A percentile compares a stretch with the other conserved stretches of the same genome.
These are phyloP conservation scores for Penicillium sclerotigenum DNA, from an alignment of 2,329 filamentous ascomycete genomes.

Conservation along the genomic window DNA sequence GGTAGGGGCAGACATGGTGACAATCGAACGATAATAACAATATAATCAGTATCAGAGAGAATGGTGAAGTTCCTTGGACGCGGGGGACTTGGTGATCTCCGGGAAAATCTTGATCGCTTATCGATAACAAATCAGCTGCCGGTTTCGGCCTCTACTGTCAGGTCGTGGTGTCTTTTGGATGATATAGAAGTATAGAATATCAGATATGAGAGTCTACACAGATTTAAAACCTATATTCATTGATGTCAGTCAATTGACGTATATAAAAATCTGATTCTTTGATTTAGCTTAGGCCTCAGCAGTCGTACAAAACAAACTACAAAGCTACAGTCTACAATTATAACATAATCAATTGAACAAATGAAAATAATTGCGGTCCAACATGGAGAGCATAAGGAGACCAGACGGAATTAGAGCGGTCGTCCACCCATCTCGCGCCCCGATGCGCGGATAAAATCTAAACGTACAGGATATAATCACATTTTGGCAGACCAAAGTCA, in stretches of 20 bases:
- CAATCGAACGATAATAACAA: not conserved
- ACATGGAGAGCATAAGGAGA: constrained; percentile 26
- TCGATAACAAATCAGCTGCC: constrained; percentile 36
- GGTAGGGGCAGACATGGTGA: constrained; percentile 33
- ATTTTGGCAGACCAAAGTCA: constrained; percentile 27
- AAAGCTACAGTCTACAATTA: constrained; percentile 1
- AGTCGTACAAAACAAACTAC: not conserved
- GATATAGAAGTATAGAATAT: not conserved
- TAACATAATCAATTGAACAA: constrained; percentile 22
- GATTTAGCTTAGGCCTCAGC: too few relatives aligned
- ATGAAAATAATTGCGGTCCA: constrained; percentile 35
- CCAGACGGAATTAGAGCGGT: constrained; percentile 29
- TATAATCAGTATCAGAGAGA: constrained; percentile 1
- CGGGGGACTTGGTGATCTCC: constrained; percentile 12
- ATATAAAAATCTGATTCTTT: not conserved
- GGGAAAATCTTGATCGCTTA: constrained; percentile 38
- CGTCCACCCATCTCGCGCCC: constrained; percentile 28
- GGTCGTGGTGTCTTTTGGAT: not conserved
- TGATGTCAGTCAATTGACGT: not conserved
- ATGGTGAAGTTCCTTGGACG: constrained; percentile 8
- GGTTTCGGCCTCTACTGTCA: constrained; percentile 28
- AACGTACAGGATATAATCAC: constrained; percentile 44
- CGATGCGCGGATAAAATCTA: constrained; percentile 37
- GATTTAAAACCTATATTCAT: not conserved
- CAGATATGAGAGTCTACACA: not conserved